Evolutionary conservation across 805 yeast genomes (phyloP).

Genomic region (Saccharomycopsis sp.): DNA sequence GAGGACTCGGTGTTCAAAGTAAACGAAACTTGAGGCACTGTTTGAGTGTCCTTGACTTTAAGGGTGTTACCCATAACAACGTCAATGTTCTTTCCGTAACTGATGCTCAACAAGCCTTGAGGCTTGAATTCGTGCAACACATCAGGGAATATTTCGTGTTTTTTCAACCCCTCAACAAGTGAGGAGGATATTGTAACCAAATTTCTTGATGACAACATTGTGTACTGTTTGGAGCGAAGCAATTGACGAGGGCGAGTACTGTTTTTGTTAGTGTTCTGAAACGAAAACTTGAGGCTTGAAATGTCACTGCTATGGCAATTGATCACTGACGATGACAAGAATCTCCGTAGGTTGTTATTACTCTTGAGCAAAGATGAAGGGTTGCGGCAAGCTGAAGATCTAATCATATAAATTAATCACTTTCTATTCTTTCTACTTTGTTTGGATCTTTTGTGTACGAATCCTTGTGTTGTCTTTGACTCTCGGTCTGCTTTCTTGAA

Average conservation of each 20-base stretch:
- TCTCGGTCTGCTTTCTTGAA: background rate
- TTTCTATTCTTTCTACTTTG: no score
- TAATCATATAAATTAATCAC: background rate
- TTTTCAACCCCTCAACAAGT: slow-evolving; percentile 31
- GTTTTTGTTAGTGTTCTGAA: background rate
- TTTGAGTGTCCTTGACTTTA: slow-evolving; percentile 57
- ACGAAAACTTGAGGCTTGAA: background rate
- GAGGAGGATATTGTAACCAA: slow-evolving; percentile 5
- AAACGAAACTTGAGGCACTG: slow-evolving; percentile 59
- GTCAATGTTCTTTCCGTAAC: slow-evolving; percentile 49
- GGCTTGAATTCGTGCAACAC: slow-evolving; percentile 29
- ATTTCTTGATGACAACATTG: slow-evolving; percentile 17
- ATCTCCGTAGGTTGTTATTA: background rate
- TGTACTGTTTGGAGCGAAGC: background rate
- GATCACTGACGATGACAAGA: background rate
- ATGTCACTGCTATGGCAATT: background rate
- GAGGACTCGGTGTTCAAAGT: slow-evolving; percentile 41
- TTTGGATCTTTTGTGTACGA: background rate
- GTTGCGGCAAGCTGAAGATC: background rate
- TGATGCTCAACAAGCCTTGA: slow-evolving; percentile 46
- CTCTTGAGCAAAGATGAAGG: background rate
- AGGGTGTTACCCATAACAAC: slow-evolving; percentile 79
- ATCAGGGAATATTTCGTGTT: slow-evolving; percentile 39
- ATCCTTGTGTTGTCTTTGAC: background rate
- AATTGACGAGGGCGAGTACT: background rate